Evolutionary conservation across 768 basidiomycete species (phyloP), one percentile per base, ranked within the genome.

Genomic region (Mycena rebaudengoi): DNA sequence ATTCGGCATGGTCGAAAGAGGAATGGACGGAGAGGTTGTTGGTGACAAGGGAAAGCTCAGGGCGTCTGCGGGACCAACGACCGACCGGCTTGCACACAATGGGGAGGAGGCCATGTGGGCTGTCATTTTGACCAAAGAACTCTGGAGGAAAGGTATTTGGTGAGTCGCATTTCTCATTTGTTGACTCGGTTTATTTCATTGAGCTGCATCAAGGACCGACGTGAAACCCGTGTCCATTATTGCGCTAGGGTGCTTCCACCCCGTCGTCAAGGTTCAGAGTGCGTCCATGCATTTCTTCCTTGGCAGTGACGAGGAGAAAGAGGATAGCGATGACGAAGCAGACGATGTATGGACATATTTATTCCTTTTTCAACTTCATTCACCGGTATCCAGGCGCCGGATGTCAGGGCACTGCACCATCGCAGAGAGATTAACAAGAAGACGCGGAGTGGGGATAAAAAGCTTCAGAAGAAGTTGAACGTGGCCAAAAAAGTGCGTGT

Each of bases 21-120:
- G 95, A 13, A 93, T 95, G 90, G 87, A 88, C 39, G 90, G 82
- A 1, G 89, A 94, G 69, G 87, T 95, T 16, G 73, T 88, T 16
- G 92, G 94, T 12, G 89, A 96, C 80, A 96, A 95, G 75, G 95
- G 90, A 5, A 95, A 89, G 70, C 71, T 85, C n/a, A 79, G 85
- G 64, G 80, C 79, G 28, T 70, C 72, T n/a, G 69, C 75, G 50
- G 75, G 78, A 7, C 74, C 79, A 10, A 76, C 78, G 1, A 73
- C 70, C 25, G 81, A 83, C 62, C 74, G 75, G n/a, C 73, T 76
- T 13, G 74, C 76, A 28, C 75, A 78, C 56, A 83, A 80, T 49
- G 88, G 89, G 2, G 92, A 95, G 30, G 98, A 98, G 69, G 96
- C 96, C 3, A 92, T 98, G 89, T 99, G 97, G 96, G 97, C 98